These are phyloP conservation scores for Thraustochytrium sp. DNA, from an alignment of 352 stramenopile species.

Conservation along the genomic window DNA sequence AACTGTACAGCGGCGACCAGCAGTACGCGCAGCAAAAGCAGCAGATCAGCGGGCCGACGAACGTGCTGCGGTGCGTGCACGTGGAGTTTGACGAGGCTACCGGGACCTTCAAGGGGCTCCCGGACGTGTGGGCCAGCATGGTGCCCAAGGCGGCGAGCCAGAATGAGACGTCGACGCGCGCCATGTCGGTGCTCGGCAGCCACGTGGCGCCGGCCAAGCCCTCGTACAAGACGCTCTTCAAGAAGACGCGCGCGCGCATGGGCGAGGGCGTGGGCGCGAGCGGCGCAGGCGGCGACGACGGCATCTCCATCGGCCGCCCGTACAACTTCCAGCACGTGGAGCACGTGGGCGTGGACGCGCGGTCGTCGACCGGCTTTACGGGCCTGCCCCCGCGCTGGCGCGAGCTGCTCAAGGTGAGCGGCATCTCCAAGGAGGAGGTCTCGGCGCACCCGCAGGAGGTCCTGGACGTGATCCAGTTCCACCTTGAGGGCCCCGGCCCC, in stretches of 20 bases:
- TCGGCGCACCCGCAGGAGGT: conserved; percentile 61
- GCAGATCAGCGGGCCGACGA: conserved; percentile 25
- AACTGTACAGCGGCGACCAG: too few relatives aligned
- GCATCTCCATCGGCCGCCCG: conserved; percentile 43
- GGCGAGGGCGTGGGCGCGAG: neutral
- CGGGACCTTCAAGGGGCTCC: conserved; percentile 40
- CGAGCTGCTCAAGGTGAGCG: conserved; percentile 57
- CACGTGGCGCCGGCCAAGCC: conserved; percentile 30
- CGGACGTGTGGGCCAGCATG: conserved; percentile 35
- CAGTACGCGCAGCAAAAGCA: neutral
- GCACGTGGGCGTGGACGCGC: conserved; percentile 56
- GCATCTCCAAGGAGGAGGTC: conserved; percentile 64
- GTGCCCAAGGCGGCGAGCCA: conserved; percentile 16
- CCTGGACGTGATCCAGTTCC: conserved; percentile 60
- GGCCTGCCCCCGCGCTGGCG: conserved; percentile 58
- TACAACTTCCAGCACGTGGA: conserved; percentile 58
- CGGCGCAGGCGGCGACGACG: conserved; percentile 29
- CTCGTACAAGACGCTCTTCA: neutral
- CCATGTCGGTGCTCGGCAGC: conserved; percentile 9
- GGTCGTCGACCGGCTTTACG: conserved; percentile 53
- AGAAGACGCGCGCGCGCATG: neutral
- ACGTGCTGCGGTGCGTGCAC: conserved; percentile 44
- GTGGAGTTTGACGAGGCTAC: conserved; percentile 41
- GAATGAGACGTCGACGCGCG: conserved; percentile 10
- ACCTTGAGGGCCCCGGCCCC: conserved; percentile 57